Conservation (phyloP, 768 basidiomycete species). For the Pleurotus giganteus region DNA sequence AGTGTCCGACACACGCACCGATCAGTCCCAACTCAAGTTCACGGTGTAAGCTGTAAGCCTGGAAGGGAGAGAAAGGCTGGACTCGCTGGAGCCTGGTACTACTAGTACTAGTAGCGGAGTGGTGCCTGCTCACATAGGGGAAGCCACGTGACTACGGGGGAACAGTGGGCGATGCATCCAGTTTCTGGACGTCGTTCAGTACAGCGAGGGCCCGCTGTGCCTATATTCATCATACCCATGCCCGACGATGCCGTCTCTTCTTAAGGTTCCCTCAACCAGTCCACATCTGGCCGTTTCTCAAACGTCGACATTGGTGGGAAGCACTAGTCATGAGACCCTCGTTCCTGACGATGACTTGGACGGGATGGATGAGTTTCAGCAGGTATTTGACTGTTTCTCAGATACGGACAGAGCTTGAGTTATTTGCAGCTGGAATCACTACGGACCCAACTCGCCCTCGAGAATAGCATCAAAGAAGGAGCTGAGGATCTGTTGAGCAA, state of each 20-base stretch:
- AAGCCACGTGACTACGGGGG: too few relatives aligned
- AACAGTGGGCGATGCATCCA: too few relatives aligned
- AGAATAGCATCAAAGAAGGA: constrained; percentile 85
- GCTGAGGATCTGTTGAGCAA: constrained; percentile 87
- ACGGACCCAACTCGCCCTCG: constrained; percentile 65
- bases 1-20: too few relatives aligned
- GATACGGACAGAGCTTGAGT: not conserved
- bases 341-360: constrained; percentile 38
- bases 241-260: constrained; percentile 19
- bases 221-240: too few relatives aligned
- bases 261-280: constrained; percentile 14
- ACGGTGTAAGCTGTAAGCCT: too few relatives aligned
- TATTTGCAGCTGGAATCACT: constrained; percentile 60
- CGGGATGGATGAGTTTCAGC: constrained; percentile 42
- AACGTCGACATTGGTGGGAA: constrained; percentile 16
- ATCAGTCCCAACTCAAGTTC: too few relatives aligned
- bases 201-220: too few relatives aligned
- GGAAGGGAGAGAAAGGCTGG: too few relatives aligned
- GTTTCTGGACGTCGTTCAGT: too few relatives aligned
- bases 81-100: too few relatives aligned
- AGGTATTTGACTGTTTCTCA: constrained; percentile 28
- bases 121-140: too few relatives aligned
- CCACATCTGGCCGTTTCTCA: constrained; percentile 10
- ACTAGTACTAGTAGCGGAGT: too few relatives aligned
- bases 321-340: constrained; percentile 10